Evolutionary conservation across 2,329 filamentous ascomycete species (phyloP).

Genomic region (Orbilia oligospora): DNA sequence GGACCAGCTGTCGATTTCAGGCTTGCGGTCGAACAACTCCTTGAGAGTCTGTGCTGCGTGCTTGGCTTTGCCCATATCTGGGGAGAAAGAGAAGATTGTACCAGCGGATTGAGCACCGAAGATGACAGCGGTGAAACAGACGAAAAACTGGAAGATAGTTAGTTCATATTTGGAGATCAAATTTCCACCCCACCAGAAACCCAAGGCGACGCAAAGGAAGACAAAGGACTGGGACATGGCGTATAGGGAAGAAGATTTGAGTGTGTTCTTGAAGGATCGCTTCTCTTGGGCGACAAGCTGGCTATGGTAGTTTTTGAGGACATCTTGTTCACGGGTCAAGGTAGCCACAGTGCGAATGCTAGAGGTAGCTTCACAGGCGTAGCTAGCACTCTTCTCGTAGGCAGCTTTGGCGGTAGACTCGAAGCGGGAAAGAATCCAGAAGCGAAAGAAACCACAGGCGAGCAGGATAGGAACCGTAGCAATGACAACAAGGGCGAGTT

Average conservation of each 20-base stretch:
- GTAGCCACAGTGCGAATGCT: conserved; percentile 94
- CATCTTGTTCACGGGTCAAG: conserved; percentile 86
- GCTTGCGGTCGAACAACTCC: conserved; percentile 84
- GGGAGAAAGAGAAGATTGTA: conserved; percentile 88
- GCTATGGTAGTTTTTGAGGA: conserved; percentile 78
- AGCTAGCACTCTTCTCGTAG: conserved; percentile 85
- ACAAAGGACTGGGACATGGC: conserved; percentile 86
- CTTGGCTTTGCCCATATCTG: conserved; percentile 93
- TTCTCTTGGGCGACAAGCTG: conserved; percentile 78
- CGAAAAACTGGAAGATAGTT: conserved; percentile 83
- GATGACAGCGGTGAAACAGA: conserved; percentile 88
- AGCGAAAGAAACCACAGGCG: conserved; percentile 86
- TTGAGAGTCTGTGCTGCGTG: conserved; percentile 85
- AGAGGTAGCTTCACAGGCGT: conserved; percentile 92
- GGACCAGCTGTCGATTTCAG: conserved; percentile 86
- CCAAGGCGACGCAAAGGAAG: conserved; percentile 86
- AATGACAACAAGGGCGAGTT: conserved; percentile 85
- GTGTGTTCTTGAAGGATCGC: conserved; percentile 78
- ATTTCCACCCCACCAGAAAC: conserved; percentile 91
- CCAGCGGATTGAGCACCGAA: conserved; percentile 94
- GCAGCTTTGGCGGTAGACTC: conserved; percentile 83
- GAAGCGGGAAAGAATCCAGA: conserved; percentile 85
- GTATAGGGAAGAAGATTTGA: conserved; percentile 84
- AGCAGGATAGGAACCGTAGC: conserved; percentile 83
- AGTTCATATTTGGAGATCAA: conserved; percentile 77